Evolutionary conservation across 2,329 filamentous ascomycete genomes (phyloP).

Genomic region (Ophiostoma himal-ulmi): DNA sequence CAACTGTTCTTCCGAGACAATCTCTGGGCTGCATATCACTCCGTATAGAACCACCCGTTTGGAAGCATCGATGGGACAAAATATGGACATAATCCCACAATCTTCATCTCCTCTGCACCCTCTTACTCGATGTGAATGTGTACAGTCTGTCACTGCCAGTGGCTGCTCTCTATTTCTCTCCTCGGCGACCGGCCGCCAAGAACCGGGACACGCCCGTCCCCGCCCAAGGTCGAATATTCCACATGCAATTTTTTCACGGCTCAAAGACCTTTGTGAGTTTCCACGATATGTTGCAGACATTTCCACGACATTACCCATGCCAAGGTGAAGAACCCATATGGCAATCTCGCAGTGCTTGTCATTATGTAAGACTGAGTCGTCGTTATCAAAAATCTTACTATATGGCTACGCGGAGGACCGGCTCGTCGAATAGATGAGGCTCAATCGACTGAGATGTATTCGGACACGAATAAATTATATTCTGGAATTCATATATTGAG

Average conservation of each 20-base stretch:
- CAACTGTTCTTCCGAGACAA: not conserved
- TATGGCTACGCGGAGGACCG: not conserved
- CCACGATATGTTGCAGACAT: not conserved
- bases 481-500: not conserved
- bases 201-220: not conserved
- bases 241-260: not conserved
- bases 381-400: not conserved
- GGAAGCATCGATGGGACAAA: not conserved
- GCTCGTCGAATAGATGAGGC: not conserved
- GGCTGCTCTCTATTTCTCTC: not conserved
- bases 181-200: not conserved
- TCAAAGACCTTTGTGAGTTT: not conserved
- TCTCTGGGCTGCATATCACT: not conserved
- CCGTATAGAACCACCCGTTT: not conserved
- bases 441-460: not conserved
- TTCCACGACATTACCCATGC: not conserved
- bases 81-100: not conserved
- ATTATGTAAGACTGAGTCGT: conserved; percentile 8
- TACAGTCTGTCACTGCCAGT: not conserved
- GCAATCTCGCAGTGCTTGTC: not conserved
- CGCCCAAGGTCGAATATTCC: not conserved
- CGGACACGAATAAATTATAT: not conserved
- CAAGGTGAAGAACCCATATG: not conserved
- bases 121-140: not conserved
- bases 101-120: not conserved